Conservation (phyloP, 345 rosid genomes). For the Draba incana region DNA sequence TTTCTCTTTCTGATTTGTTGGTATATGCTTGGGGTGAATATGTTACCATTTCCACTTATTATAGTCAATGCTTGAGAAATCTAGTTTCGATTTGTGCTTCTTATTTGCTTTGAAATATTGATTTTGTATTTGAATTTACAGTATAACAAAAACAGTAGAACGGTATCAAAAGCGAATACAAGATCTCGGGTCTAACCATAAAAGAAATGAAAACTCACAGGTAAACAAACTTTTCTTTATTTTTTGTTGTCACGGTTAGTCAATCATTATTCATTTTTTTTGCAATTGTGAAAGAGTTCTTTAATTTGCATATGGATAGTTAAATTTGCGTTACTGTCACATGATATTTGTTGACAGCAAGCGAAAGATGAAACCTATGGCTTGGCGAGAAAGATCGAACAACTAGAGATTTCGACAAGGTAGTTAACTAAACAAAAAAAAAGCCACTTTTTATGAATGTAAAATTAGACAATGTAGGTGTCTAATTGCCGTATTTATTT, state of each 20-base stretch:
- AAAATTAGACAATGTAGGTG: not conserved
- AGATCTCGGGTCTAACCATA: constrained; percentile 50
- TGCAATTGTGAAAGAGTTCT: not conserved
- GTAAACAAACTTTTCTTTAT: constrained; percentile 28
- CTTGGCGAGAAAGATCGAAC: constrained; percentile 70
- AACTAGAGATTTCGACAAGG: constrained; percentile 69
- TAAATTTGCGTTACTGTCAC: not conserved
- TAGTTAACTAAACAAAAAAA: constrained; percentile 16
- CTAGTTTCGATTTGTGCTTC: not conserved
- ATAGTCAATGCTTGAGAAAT: not conserved
- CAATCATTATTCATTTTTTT: not conserved
- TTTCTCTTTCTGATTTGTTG: not conserved
- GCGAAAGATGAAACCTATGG: constrained; percentile 49
- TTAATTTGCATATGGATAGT: not conserved
- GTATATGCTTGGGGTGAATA: not conserved
- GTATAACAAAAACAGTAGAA: constrained; percentile 68
- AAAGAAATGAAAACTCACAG: constrained; percentile 48
- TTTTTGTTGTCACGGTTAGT: not conserved
- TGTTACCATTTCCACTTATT: not conserved
- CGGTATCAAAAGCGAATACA: constrained; percentile 65
- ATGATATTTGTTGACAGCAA: constrained; percentile 25
- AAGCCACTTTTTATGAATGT: not conserved
- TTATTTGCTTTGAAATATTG: not conserved
- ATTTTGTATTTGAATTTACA: constrained; percentile 32
- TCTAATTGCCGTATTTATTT: not conserved